Evolutionary conservation across 139 green algal genomes (phyloP).

Genomic region (Coccomyxa sp.): DNA sequence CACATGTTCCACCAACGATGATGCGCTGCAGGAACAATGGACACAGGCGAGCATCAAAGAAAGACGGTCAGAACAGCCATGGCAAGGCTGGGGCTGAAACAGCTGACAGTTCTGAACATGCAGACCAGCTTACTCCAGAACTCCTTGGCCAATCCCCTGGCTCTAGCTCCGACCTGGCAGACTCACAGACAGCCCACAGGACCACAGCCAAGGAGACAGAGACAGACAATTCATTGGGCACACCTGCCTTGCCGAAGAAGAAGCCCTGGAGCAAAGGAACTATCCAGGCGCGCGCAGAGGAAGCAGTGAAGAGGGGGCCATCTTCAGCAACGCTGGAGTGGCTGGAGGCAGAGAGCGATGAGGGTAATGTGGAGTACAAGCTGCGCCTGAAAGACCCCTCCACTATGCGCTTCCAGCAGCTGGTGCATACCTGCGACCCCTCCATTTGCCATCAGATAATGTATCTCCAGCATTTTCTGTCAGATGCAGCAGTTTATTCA

Average conservation of each 20-base stretch:
- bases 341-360: constrained; percentile 49
- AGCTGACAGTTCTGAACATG: not conserved
- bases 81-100: constrained; percentile 5
- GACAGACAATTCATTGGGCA: too few relatives aligned
- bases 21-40: constrained; percentile 14
- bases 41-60: constrained; percentile 3
- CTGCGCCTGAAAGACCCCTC: constrained; percentile 49
- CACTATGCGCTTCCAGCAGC: constrained; percentile 73
- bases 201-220: too few relatives aligned
- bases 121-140: too few relatives aligned
- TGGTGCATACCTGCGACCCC: constrained; percentile 27
- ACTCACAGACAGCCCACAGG: too few relatives aligned
- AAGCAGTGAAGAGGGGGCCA: not conserved
- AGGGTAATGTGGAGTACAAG: constrained; percentile 86
- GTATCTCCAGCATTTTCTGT: too few relatives aligned
- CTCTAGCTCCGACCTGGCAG: too few relatives aligned
- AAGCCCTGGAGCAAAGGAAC: not conserved
- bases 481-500: too few relatives aligned
- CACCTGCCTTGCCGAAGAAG: too few relatives aligned
- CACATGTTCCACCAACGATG: not conserved
- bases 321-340: not conserved
- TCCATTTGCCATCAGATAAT: too few relatives aligned
- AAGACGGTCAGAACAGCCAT: not conserved
- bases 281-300: not conserved
- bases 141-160: too few relatives aligned